Evolutionary conservation across 78 protist genomes (phyloP).

Genomic region (Dictyostelium capitatum): DNA sequence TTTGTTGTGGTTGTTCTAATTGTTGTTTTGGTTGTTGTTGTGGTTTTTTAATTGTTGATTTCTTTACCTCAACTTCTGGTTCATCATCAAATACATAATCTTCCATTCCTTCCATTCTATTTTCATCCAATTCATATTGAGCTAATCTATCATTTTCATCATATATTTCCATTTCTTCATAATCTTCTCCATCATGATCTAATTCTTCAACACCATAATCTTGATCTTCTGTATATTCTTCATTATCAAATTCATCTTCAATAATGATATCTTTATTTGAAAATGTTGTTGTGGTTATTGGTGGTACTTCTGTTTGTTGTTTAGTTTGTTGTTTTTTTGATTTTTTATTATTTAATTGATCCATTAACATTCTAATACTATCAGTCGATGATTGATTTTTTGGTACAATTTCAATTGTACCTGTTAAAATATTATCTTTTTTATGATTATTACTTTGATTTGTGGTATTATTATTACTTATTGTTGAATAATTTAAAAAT

Average conservation of each 20-base stretch:
- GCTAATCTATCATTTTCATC: background rate
- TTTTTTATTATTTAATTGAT: background rate
- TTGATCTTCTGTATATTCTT: background rate
- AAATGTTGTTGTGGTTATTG: background rate
- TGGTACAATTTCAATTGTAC: background rate
- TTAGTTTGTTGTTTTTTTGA: background rate
- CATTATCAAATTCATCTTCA: background rate
- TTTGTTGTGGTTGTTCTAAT: background rate
- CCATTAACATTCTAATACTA: background rate
- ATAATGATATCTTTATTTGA: background rate
- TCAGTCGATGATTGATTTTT: background rate
- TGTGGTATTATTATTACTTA: background rate
- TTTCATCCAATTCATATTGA: constrained; percentile 39
- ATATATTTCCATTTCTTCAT: background rate
- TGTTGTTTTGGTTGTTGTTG: background rate
- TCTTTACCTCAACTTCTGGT: background rate
- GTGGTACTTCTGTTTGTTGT: background rate
- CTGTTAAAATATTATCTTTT: background rate
- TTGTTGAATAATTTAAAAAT: background rate
- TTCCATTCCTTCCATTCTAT: constrained; percentile 71
- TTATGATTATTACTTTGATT: background rate
- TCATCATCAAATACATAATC: constrained; percentile 71
- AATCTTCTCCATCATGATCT: background rate
- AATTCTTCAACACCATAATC: background rate
- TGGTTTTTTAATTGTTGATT: background rate